Conservation (phyloP, 2,329 filamentous ascomycete genomes). For the Neoscytalidium dimidiatum region DNA sequence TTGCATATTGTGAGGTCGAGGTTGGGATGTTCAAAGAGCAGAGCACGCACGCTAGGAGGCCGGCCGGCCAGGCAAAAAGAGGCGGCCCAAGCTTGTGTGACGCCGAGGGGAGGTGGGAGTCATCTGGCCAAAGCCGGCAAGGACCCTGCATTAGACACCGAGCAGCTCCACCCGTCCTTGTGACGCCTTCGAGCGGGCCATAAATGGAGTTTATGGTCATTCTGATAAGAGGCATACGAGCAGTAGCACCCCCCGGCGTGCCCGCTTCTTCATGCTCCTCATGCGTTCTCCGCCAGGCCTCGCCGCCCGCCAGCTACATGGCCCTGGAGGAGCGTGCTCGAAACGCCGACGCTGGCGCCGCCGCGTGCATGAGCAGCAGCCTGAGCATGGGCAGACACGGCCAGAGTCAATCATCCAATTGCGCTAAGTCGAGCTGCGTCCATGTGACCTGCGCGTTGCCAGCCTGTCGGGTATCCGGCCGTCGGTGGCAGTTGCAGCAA, state of each 20-base stretch:
- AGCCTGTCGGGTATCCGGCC: slow-evolving; percentile 4
- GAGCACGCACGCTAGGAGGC: slow-evolving; percentile 6
- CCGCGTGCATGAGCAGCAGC: slow-evolving; percentile 9
- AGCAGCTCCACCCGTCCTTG: slow-evolving; percentile 18
- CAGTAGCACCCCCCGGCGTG: neutral
- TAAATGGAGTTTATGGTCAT: slow-evolving; percentile 3
- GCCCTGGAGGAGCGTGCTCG: neutral
- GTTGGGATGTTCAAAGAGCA: slow-evolving; percentile 15
- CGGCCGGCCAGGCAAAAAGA: slow-evolving; percentile 5
- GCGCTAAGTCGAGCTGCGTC: neutral
- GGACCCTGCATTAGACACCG: neutral
- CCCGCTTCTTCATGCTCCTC: slow-evolving; percentile 11
- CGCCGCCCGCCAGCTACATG: neutral
- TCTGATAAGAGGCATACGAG: slow-evolving; percentile 14
- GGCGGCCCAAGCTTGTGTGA: slow-evolving; percentile 14
- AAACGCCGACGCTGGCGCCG: neutral
- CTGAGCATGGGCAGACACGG: neutral
- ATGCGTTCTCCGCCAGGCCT: neutral
- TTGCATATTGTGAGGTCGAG: slow-evolving; percentile 8
- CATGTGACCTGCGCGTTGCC: slow-evolving; percentile 6
- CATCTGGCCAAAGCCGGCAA: slow-evolving; percentile 15
- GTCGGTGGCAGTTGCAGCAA: neutral
- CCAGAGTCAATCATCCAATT: slow-evolving; percentile 10
- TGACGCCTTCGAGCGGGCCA: slow-evolving; percentile 9
- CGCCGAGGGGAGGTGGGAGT: slow-evolving; percentile 2